Evolutionary conservation across 2,329 filamentous ascomycete genomes (phyloP).

Genomic region (Diplodia intermedia): DNA sequence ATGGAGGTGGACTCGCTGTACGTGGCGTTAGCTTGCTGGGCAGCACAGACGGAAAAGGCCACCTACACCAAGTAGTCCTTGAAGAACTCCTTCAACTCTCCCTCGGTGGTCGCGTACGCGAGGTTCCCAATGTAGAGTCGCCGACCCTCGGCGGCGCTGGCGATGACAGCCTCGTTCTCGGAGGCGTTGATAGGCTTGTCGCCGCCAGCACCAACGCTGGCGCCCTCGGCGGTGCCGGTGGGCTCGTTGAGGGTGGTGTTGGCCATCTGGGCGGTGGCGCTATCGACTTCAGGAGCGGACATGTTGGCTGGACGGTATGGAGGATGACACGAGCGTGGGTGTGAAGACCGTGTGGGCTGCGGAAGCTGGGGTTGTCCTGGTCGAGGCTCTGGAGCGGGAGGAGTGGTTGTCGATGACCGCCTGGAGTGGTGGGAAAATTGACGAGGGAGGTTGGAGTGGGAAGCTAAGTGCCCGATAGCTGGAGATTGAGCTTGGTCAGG

Average conservation of each 20-base stretch:
- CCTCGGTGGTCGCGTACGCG: slow-evolving; percentile 99
- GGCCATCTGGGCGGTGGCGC: slow-evolving; percentile 75
- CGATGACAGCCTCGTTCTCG: slow-evolving; percentile 88
- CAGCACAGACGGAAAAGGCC: slow-evolving; percentile 30
- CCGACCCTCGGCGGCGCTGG: slow-evolving; percentile 97
- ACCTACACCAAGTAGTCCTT: slow-evolving; percentile 99
- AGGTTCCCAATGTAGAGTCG: slow-evolving; percentile 99
- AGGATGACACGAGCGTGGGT: slow-evolving; percentile 59
- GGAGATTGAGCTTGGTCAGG: slow-evolving; percentile 29
- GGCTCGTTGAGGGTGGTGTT: slow-evolving; percentile 68
- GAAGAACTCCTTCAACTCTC: slow-evolving; percentile 99
- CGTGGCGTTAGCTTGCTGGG: slow-evolving; percentile 38
- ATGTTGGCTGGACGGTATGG: slow-evolving; percentile 70
- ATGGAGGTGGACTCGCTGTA: slow-evolving; percentile 96
- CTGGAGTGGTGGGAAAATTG: slow-evolving; percentile 58
- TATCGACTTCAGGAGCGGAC: slow-evolving; percentile 77
- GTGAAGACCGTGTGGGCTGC: slow-evolving; percentile 41
- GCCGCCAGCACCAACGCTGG: slow-evolving; percentile 55
- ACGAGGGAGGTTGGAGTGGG: slow-evolving; percentile 59
- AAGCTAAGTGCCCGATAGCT: slow-evolving; percentile 56
- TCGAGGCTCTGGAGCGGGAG: slow-evolving; percentile 42
- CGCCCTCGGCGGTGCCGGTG: slow-evolving; percentile 63
- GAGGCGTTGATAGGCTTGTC: slow-evolving; percentile 73
- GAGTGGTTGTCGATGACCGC: slow-evolving; percentile 54
- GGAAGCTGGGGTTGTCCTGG: slow-evolving; percentile 54